These are phyloP conservation scores for Monosporascus ibericus DNA, from an alignment of 2,329 filamentous ascomycete species.

Conservation along the genomic window DNA sequence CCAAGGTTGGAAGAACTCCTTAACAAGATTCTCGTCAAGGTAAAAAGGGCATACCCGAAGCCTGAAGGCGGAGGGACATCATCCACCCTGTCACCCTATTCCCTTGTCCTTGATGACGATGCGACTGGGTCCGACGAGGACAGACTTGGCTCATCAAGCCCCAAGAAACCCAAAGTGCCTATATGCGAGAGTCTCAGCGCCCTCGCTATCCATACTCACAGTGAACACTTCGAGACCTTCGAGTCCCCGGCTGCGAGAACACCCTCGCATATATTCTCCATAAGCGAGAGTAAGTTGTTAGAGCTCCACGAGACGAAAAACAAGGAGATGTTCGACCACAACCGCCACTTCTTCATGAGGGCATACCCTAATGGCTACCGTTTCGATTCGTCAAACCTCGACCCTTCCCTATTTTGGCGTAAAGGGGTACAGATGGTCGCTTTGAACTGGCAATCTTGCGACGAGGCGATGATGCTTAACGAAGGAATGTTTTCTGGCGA, in stretches of 20 bases:
- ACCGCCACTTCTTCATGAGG: conserved; percentile 80
- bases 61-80: conserved; percentile 25
- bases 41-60: conserved; percentile 49
- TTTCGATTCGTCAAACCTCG: conserved; percentile 87
- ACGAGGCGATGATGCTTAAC: conserved; percentile 93
- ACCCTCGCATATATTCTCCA: conserved; percentile 73
- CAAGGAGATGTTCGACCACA: conserved; percentile 77
- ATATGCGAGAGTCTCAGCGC: conserved; percentile 68
- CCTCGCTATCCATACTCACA: conserved; percentile 81
- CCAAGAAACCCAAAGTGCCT: conserved; percentile 46
- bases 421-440: conserved; percentile 96
- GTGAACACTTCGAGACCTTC: conserved; percentile 72
- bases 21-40: conserved; percentile 78
- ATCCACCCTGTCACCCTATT: conserved; percentile 25
- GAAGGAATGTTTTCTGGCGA: conserved; percentile 93
- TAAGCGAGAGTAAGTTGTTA: conserved; percentile 73
- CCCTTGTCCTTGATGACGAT: conserved; percentile 28
- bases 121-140: conserved; percentile 41
- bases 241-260: conserved; percentile 55
- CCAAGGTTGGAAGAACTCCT: conserved; percentile 66
- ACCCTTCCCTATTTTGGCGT: conserved; percentile 86
- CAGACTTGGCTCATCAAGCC: conserved; percentile 10
- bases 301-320: conserved; percentile 54
- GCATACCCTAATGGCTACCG: conserved; percentile 80
- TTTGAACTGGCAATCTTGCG: conserved; percentile 94